Evolutionary conservation across 371 early-diverging fungal species (phyloP).

Genomic region (Circinella minor): DNA sequence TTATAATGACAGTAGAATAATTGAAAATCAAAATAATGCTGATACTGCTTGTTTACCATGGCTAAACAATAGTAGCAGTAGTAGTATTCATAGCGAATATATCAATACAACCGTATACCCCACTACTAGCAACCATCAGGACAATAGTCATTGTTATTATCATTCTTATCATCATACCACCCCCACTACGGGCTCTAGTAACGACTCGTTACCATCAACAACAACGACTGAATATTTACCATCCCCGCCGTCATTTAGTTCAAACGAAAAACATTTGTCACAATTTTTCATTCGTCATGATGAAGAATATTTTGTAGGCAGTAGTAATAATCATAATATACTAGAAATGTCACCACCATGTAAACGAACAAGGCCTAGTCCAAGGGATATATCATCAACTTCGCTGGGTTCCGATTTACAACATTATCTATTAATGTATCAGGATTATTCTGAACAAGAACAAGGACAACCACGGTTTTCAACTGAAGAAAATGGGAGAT

Average conservation of each 20-base stretch:
- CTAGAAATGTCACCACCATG: background rate
- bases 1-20: background rate
- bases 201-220: background rate
- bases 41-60: background rate
- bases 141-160: background rate
- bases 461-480: background rate
- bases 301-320: background rate
- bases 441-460: background rate
- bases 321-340: background rate
- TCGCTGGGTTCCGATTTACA: background rate
- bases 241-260: background rate
- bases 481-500: background rate
- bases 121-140: no score
- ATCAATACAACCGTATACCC: background rate
- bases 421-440: background rate
- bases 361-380: background rate
- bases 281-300: background rate
- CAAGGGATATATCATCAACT: background rate
- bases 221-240: background rate
- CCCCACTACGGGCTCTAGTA: background rate
- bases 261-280: background rate
- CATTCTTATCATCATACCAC: background rate
- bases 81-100: background rate
- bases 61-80: background rate
- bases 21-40: background rate